These are phyloP conservation scores for Solanum infundibuliforme DNA, from an alignment of 257 asterid species.

Conservation along the genomic window DNA sequence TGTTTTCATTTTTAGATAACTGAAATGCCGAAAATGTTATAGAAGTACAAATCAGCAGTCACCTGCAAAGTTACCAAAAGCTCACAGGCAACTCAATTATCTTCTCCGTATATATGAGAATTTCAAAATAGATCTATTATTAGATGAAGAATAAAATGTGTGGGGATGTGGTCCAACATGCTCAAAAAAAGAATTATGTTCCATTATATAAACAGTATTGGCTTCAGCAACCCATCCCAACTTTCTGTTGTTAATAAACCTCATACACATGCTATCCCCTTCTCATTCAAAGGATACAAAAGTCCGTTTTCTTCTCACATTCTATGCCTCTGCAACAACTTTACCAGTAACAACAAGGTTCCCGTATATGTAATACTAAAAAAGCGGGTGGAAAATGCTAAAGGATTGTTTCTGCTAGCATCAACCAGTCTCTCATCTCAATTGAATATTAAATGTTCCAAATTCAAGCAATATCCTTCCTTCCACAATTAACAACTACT, in stretches of 20 bases:
- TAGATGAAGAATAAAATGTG: background rate
- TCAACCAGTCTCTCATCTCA: background rate
- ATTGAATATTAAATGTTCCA: background rate
- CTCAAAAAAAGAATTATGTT: background rate
- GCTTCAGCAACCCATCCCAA: background rate
- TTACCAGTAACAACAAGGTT: background rate
- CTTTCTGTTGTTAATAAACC: background rate
- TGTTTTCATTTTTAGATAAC: background rate
- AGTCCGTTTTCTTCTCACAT: background rate
- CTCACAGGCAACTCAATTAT: background rate
- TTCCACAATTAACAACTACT: background rate
- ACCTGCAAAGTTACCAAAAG: background rate
- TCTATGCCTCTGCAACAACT: background rate
- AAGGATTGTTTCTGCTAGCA: background rate
- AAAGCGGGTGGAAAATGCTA: background rate
- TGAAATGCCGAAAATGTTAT: background rate
- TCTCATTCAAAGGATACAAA: background rate
- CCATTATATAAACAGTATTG: background rate
- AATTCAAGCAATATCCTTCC: background rate
- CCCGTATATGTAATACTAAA: background rate
- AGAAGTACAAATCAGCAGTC: background rate
- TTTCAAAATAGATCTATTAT: background rate
- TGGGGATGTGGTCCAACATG: background rate
- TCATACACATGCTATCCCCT: background rate
- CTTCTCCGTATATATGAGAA: background rate